Evolutionary conservation across 139 green algal genomes (phyloP).

Genomic region (Choricystis sp.): DNA sequence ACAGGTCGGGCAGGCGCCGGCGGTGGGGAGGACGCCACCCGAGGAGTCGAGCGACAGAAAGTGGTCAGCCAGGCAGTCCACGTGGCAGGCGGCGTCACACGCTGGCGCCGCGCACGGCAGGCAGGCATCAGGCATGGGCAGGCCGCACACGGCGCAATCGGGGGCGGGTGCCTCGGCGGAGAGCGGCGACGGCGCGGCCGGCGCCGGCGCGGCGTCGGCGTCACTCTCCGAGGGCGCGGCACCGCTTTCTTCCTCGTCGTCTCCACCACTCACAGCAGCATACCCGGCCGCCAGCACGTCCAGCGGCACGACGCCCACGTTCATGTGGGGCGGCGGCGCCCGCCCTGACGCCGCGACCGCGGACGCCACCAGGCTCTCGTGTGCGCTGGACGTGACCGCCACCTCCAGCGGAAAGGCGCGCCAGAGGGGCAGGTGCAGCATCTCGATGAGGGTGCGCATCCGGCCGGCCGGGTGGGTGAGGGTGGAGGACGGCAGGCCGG

Average conservation of each 20-base stretch:
- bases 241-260: not conserved
- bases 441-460: conserved; percentile 50
- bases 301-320: conserved; percentile 26
- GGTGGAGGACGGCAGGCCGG: conserved; percentile 15
- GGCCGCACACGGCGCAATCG: conserved; percentile 20
- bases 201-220: not conserved
- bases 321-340: conserved; percentile 29
- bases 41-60: conserved; percentile 7
- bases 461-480: conserved; percentile 36
- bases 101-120: conserved; percentile 22
- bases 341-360: conserved; percentile 1
- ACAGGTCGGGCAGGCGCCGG: conserved; percentile 22
- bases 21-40: conserved; percentile 4
- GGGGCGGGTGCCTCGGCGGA: not conserved
- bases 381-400: conserved; percentile 39
- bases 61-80: conserved; percentile 33
- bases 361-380: conserved; percentile 6
- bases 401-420: conserved; percentile 64
- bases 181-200: not conserved
- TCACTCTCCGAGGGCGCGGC: not conserved
- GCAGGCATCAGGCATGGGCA: conserved; percentile 5
- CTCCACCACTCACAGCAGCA: not conserved
- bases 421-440: conserved; percentile 61
- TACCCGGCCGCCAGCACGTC: conserved; percentile 14
- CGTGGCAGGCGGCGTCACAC: conserved; percentile 21